Base-by-base conservation (phyloP, 768 basidiomycete species). In the Daedalea quercina region DNA sequence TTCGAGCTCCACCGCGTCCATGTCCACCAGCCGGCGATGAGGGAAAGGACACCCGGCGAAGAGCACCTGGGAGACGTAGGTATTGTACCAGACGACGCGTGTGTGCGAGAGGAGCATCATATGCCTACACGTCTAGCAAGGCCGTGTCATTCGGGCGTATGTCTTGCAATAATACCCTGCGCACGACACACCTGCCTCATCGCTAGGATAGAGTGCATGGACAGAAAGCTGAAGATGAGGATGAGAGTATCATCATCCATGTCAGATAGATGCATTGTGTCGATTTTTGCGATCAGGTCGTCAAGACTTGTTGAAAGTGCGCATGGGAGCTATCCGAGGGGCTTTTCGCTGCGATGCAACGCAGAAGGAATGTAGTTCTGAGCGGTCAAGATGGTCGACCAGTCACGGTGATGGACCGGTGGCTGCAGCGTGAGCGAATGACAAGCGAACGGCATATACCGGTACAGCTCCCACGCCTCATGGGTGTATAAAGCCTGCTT, bases 71-170 rank as follows among this genome's bases (percentile, higher is more conserved):
- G 52, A 63, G 17, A 57, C 59, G 58, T 75, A 79, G 17, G 75
- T 77, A 42, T 75, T 75, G 15, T 70, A 72, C 85, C 85, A 87
- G 12, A 85, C 74, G 52, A 77, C 72, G 44, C 75, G 77, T 23
- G 78, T 68, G 6, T 62, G 65, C 1, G 79, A 76, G n/a, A 82
- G 54, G 9, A 59, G 50, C 35, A 63, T 60, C 26, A 85, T 60
- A n/a, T 72, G 71, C 57, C 65, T 76, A 56, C 78, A 85, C 50
- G 75, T 76, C 81, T 85, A 35, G 37, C 42, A 2, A 37, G 2
- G 12, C 37, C 7, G 19, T 25, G 48, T 43, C 22, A 49, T 8
- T 26, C 12, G 25, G 9, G 7, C 22, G 13, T 24, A 43, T 28
- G 9, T 23, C 20, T 19, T 26, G 25, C 35, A 50, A 19, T 11